Evolutionary conservation across 805 yeast genomes (phyloP).

Genomic region (Spathaspora girioi): DNA sequence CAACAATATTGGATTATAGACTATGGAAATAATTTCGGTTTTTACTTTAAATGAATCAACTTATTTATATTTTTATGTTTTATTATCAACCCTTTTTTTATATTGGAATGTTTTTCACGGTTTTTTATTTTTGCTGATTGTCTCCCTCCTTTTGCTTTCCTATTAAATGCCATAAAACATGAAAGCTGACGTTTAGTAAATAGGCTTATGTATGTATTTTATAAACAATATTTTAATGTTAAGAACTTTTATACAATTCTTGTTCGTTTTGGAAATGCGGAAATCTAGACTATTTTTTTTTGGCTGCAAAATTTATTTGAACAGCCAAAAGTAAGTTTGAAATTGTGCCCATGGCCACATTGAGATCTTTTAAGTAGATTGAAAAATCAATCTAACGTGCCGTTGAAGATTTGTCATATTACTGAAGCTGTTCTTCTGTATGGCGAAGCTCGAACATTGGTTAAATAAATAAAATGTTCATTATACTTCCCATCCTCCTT

Average conservation of each 20-base stretch:
- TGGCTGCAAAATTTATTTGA: not conserved
- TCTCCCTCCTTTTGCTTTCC: not conserved
- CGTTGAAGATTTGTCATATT: too few species aligned
- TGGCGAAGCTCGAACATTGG: not conserved
- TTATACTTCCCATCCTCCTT: not conserved
- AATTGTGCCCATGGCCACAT: too few species aligned
- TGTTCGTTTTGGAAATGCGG: too few species aligned
- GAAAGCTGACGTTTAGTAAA: not conserved
- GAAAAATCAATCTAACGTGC: too few species aligned
- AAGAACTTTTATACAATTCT: not conserved
- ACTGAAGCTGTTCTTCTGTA: too few species aligned
- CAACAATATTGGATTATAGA: conserved; percentile 5
- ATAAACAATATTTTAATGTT: not conserved
- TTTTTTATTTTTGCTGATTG: not conserved
- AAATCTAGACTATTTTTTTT: too few species aligned
- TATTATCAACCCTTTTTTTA: not conserved
- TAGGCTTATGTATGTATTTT: not conserved
- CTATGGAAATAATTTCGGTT: not conserved
- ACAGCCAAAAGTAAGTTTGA: too few species aligned
- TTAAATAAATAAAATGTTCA: not conserved
- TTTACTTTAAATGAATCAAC: not conserved
- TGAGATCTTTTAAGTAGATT: too few species aligned
- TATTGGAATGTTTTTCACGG: not conserved
- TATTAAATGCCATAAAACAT: not conserved
- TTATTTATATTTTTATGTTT: not conserved